phyloP scores from a whole-genome alignment of 208 protist genomes.

The Trypanosoma cruzi region DNA sequence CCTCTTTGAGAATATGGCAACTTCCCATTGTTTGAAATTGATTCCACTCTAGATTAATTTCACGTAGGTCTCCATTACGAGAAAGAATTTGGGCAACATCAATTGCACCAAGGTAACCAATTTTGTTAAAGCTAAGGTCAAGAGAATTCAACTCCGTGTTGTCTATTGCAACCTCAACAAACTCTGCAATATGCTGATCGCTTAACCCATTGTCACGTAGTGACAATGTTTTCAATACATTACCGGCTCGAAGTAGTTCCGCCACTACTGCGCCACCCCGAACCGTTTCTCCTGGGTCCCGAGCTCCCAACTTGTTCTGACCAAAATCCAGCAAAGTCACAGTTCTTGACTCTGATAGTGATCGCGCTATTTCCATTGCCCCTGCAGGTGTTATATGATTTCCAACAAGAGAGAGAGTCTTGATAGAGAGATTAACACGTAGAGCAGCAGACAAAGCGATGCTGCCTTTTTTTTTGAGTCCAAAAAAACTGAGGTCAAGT shows the following conservation, averaged over 20 bases:
- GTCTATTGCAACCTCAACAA: conserved; percentile 71
- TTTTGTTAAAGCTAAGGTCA: conserved; percentile 90
- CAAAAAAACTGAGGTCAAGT: conserved; percentile 75
- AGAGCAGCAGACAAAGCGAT: conserved; percentile 75
- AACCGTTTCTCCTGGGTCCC: conserved; percentile 41
- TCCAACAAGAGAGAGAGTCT: conserved; percentile 64
- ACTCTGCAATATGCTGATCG: conserved; percentile 72
- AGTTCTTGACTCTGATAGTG: conserved; percentile 54
- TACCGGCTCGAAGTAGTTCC: conserved; percentile 57
- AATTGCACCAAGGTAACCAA: conserved; percentile 74
- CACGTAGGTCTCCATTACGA: conserved; percentile 80
- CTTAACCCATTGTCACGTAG: conserved; percentile 76
- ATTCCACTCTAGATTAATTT: conserved; percentile 92
- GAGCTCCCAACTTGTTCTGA: conserved; percentile 64
- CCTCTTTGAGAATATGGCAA: conserved; percentile 65
- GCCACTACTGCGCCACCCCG: conserved; percentile 66
- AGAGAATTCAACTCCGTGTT: conserved; percentile 78
- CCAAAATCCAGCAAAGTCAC: conserved; percentile 74
- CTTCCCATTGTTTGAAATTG: conserved; percentile 64
- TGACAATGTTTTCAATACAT: conserved; percentile 51
- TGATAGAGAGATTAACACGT: conserved; percentile 63
- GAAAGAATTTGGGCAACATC: conserved; percentile 76
- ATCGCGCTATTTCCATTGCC: conserved; percentile 61
- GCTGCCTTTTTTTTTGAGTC: conserved; percentile 69
- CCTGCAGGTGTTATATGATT: conserved; percentile 80